Evolutionary conservation across 768 basidiomycete species (phyloP).

Genomic region (Termitomyces sp.): DNA sequence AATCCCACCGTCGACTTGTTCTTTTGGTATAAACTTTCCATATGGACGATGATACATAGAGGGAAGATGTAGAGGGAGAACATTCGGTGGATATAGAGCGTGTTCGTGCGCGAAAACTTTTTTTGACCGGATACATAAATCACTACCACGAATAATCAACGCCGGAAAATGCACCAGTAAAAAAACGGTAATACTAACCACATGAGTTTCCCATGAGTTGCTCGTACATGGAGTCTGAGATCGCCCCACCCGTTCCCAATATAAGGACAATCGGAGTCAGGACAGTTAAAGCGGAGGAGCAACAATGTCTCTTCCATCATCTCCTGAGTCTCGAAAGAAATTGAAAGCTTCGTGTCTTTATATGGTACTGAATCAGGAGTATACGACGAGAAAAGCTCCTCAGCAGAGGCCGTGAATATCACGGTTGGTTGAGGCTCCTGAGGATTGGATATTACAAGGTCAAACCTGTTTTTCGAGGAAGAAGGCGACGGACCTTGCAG

Average conservation of each 20-base stretch:
- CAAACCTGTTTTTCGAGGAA: neutral
- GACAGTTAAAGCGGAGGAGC: slow-evolving; percentile 92
- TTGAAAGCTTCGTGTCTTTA: slow-evolving; percentile 69
- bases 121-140: slow-evolving; percentile 83
- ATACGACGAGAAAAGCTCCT: slow-evolving; percentile 56
- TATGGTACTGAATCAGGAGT: slow-evolving; percentile 47
- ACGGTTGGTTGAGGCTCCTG: slow-evolving; percentile 70
- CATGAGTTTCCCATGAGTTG: slow-evolving; percentile 68
- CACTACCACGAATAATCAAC: slow-evolving; percentile 40
- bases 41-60: slow-evolving; percentile 46
- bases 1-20: slow-evolving; percentile 62
- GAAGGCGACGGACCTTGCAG: slow-evolving; percentile 68
- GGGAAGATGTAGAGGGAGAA: slow-evolving; percentile 70
- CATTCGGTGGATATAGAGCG: slow-evolving; percentile 63
- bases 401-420: slow-evolving; percentile 69
- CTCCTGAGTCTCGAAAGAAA: slow-evolving; percentile 84
- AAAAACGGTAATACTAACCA: slow-evolving; percentile 50
- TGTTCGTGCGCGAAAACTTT: slow-evolving; percentile 98
- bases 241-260: slow-evolving; percentile 87
- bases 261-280: slow-evolving; percentile 77
- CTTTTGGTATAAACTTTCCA: slow-evolving; percentile 36
- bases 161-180: neutral
- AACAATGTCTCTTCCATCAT: slow-evolving; percentile 95
- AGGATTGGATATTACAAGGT: neutral
- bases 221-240: slow-evolving; percentile 78